Percentiles rank a stretch among this genome's conserved stretches.
Evolutionary conservation across 176 grass and related monocot genomes (phyloP).

Genomic region (Bolboschoenus planiculmis): DNA sequence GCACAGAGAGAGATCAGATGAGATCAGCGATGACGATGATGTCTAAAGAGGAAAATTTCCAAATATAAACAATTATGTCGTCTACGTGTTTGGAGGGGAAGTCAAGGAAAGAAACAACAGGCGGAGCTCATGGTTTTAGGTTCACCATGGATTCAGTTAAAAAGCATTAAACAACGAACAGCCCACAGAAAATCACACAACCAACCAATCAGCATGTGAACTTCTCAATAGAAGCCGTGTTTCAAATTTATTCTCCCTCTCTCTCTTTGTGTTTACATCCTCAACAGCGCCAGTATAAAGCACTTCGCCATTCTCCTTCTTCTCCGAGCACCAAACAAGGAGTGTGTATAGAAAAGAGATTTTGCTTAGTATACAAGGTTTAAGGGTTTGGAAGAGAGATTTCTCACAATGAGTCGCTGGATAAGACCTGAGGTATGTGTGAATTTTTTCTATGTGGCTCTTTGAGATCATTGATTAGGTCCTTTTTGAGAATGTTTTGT

Average conservation of each 20-base stretch:
- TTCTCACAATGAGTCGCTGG: constrained; percentile 36
- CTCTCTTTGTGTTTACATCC: not conserved
- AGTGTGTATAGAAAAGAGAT: too few species aligned
- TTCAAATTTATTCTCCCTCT: not conserved
- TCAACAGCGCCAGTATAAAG: not conserved
- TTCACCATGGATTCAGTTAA: not conserved
- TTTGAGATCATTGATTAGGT: not conserved
- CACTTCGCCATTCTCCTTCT: too few species aligned
- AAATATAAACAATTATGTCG: too few species aligned
- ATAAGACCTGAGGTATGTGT: constrained; percentile 31
- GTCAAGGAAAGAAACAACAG: constrained; percentile 31
- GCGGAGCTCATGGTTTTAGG: constrained; percentile 41
- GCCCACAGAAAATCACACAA: constrained; percentile 12
- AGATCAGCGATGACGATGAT: too few species aligned
- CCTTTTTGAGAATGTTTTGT: not conserved
- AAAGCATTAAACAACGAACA: not conserved
- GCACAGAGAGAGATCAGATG: too few species aligned
- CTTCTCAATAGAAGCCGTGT: not conserved
- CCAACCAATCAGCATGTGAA: not conserved
- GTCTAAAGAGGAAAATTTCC: too few species aligned
- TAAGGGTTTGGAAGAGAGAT: not conserved
- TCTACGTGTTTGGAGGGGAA: constrained; percentile 1
- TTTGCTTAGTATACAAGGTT: not conserved
- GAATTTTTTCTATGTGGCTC: not conserved
- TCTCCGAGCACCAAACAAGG: too few species aligned